Evolutionary conservation across 768 basidiomycete species (phyloP).

Genomic region (Agrocybe chaxingu): DNA sequence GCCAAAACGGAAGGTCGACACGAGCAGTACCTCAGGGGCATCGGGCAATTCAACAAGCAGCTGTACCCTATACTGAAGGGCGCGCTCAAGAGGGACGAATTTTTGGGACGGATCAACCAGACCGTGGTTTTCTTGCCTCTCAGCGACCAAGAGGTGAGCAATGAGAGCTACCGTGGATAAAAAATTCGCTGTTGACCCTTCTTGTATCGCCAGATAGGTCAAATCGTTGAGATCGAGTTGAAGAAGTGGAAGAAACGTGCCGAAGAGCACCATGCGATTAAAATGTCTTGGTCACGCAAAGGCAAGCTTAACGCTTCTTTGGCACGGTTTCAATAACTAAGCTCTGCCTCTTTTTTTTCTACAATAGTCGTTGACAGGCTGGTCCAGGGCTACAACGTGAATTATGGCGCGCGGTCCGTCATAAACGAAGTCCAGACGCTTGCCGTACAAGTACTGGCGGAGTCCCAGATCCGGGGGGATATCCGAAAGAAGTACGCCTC

Average conservation of each 20-base stretch:
- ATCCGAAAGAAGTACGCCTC: background rate
- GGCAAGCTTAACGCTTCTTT: background rate
- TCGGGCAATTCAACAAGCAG: background rate
- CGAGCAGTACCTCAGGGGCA: background rate
- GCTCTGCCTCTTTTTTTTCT: background rate
- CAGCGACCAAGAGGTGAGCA: background rate
- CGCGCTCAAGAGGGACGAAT: conserved; percentile 1
- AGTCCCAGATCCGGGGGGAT: conserved; percentile 2
- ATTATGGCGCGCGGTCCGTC: conserved; percentile 4
- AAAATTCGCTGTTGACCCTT: background rate
- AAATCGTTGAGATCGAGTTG: background rate
- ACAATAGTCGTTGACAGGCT: background rate
- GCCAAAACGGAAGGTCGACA: background rate
- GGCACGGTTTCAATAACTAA: background rate
- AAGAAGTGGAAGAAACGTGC: conserved; percentile 5
- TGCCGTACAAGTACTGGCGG: background rate
- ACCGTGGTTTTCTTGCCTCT: conserved; percentile 2
- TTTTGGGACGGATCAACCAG: conserved; percentile 3
- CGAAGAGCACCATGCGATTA: conserved; percentile 1
- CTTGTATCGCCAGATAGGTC: background rate
- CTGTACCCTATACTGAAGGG: conserved; percentile 1
- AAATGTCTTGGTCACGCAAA: conserved; percentile 2
- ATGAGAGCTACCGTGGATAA: no score
- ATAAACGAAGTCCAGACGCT: background rate
- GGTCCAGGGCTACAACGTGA: conserved; percentile 1